Percentiles rank a stretch among this genome's conserved stretches.
Evolutionary conservation across 257 asterid genomes (phyloP).

Genomic region (Petrea volubilis): DNA sequence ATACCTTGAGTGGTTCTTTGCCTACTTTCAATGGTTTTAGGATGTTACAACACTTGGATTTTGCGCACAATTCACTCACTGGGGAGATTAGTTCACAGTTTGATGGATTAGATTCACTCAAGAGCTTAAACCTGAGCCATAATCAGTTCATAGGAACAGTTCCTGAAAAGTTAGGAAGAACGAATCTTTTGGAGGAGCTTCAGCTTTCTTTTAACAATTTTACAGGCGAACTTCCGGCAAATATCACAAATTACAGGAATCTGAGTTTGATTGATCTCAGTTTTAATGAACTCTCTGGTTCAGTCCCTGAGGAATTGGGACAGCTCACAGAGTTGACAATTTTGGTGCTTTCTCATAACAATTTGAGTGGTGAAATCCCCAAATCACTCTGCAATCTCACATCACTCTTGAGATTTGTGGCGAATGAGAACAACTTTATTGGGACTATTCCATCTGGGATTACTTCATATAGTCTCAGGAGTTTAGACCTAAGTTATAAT

Average conservation of each 20-base stretch:
- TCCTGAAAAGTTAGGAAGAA: slow-evolving; percentile 57
- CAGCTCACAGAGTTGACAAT: slow-evolving; percentile 43
- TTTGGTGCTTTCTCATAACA: slow-evolving; percentile 59
- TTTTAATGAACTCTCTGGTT: slow-evolving; percentile 43
- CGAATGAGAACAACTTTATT: slow-evolving; percentile 49
- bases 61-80: slow-evolving; percentile 40
- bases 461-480: slow-evolving; percentile 32
- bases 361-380: slow-evolving; percentile 60
- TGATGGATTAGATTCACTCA: slow-evolving; percentile 52
- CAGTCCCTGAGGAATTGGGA: slow-evolving; percentile 45
- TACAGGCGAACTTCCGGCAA: slow-evolving; percentile 48
- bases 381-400: slow-evolving; percentile 32
- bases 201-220: slow-evolving; percentile 48
- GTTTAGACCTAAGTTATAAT: slow-evolving; percentile 73
- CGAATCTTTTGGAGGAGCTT: slow-evolving; percentile 51
- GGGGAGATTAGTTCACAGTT: slow-evolving; percentile 52
- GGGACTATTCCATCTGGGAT: slow-evolving; percentile 64
- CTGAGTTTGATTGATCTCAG: slow-evolving; percentile 61
- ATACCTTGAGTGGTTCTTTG: slow-evolving; percentile 41
- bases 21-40: slow-evolving; percentile 60
- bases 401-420: slow-evolving; percentile 56
- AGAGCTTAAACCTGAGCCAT: slow-evolving; percentile 46
- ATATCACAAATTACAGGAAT: slow-evolving; percentile 40
- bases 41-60: slow-evolving; percentile 50
- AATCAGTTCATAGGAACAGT: slow-evolving; percentile 44